These are phyloP conservation scores for Sequoiadendron giganteum DNA, from an alignment of 75 land plant species.

Conservation along the genomic window DNA sequence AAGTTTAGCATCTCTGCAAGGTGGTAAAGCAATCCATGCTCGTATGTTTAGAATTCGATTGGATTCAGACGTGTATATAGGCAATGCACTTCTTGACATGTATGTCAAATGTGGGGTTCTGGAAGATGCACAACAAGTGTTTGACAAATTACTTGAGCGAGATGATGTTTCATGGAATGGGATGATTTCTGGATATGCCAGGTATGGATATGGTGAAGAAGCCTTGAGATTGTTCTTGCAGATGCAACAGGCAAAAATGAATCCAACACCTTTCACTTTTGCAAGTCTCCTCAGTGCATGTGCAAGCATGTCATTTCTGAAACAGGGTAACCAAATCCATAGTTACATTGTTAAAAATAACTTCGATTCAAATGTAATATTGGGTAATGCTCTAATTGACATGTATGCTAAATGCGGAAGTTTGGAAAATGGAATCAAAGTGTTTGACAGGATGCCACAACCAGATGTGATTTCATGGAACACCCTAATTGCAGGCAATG, in stretches of 20 bases:
- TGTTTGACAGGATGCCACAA: slow-evolving; percentile 17
- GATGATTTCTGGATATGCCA: slow-evolving; percentile 40
- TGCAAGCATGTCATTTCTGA: slow-evolving; percentile 2
- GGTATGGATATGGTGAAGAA: slow-evolving; percentile 20
- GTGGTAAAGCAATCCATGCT: slow-evolving; percentile 47
- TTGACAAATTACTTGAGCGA: slow-evolving; percentile 42
- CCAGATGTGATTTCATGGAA: slow-evolving; percentile 22
- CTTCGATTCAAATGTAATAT: slow-evolving; percentile 8
- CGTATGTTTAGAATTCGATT: slow-evolving; percentile 30
- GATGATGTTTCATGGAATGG: slow-evolving; percentile 60
- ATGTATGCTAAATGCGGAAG: slow-evolving; percentile 29
- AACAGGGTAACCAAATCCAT: slow-evolving; percentile 22
- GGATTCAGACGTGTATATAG: slow-evolving; percentile 40
- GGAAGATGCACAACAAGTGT: slow-evolving; percentile 39
- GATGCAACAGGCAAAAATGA: slow-evolving; percentile 30
- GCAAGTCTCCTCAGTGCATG: slow-evolving; percentile 41
- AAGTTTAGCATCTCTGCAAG: slow-evolving; percentile 10
- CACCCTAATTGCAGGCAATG: slow-evolving; percentile 15
- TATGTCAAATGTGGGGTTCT: slow-evolving; percentile 64
- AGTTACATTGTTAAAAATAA: neutral
- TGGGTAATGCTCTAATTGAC: slow-evolving; percentile 12
- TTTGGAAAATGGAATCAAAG: slow-evolving; percentile 10
- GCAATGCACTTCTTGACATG: slow-evolving; percentile 58
- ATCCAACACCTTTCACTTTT: slow-evolving; percentile 39
- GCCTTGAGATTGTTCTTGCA: slow-evolving; percentile 28